Percentiles rank a stretch among this genome's conserved stretches.
Evolutionary conservation across 1,139 yeast species (phyloP).

Genomic region (Pneumocystis murina): DNA sequence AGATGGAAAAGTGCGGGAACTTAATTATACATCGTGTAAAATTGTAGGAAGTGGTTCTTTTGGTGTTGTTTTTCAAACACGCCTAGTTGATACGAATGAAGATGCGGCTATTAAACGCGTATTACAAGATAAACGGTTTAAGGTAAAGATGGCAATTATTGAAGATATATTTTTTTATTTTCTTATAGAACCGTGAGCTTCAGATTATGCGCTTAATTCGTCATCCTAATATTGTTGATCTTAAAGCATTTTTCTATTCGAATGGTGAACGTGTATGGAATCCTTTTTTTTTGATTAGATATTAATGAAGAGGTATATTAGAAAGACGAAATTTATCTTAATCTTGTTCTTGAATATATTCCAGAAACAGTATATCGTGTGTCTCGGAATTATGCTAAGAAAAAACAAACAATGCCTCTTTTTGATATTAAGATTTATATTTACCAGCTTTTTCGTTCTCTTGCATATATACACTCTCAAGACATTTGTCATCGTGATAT

Average conservation of each 20-base stretch:
- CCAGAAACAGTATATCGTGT: conserved; percentile 93
- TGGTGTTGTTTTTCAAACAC: conserved; percentile 88
- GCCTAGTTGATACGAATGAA: conserved; percentile 43
- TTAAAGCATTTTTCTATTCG: conserved; percentile 79
- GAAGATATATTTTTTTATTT: not conserved
- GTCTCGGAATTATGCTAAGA: conserved; percentile 64
- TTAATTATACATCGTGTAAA: conserved; percentile 57
- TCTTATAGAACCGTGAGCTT: conserved; percentile 56
- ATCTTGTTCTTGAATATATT: conserved; percentile 75
- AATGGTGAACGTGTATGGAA: conserved; percentile 34
- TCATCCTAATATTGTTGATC: conserved; percentile 77
- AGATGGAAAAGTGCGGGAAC: conserved; percentile 45
- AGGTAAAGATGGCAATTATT: conserved; percentile 20
- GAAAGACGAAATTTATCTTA: conserved; percentile 62
- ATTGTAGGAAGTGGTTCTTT: conserved; percentile 97
- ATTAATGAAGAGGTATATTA: not conserved
- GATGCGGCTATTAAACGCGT: conserved; percentile 87
- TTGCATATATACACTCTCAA: conserved; percentile 77
- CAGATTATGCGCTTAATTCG: conserved; percentile 86
- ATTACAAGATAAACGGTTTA: conserved; percentile 85
- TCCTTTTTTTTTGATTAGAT: not conserved
- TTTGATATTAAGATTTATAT: conserved; percentile 81
- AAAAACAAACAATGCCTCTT: conserved; percentile 67
- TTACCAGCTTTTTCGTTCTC: conserved; percentile 78
- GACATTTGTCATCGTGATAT: conserved; percentile 96